Evolutionary conservation across 164 flowering plant species (phyloP), one percentile per base, ranked within the genome.

Genomic region (Chloranthus sessilifolius): DNA sequence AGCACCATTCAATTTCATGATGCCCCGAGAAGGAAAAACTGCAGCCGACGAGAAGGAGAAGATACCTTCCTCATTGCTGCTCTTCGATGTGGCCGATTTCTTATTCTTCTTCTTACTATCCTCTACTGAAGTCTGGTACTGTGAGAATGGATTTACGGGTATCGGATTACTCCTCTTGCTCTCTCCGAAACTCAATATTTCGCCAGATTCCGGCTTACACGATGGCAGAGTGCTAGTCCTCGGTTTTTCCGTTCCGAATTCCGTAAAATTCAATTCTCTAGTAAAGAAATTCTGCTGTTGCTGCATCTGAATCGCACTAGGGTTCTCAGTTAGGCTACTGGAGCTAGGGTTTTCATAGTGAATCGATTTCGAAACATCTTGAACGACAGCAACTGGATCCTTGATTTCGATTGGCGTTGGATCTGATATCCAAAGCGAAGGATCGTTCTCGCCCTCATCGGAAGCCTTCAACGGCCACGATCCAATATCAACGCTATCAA

Each of bases 131-230:
- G 71, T 36, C 34, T 53, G 64, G 7, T 63, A 55, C 5, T 73
- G 66, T 1, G 78, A 68, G 50, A 68, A 78, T 55, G 68, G 38
- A 58, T 43, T 61, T 50, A 62, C 78, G 34, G n/a, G n/a, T n/a
- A 58, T 66, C 0, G 59, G 35, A 43, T 29, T 53, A 24, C n/a
- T n/a, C 55, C 71, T 61, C 63, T 66, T 74, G 42, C 77, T 63
- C 61, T 82, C 95, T n/a, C 87, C 94, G 22, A 89, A 94, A 66
- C 65, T 84, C 58, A 94, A 46, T 3, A 89, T 77, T 59, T 89
- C 96, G 0, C 91, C 85, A 0, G 89, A 69, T 47, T 85, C 95
- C 0, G 85, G 85, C 73, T 81, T 85, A 52, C 73, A 62, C 2
- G 61, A 29, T 2, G 59, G 22, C 16, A 25, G 43, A 30, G 61